These are phyloP conservation scores for Davidsoniella australis DNA, from an alignment of 2,329 filamentous ascomycete genomes.

Conservation along the genomic window DNA sequence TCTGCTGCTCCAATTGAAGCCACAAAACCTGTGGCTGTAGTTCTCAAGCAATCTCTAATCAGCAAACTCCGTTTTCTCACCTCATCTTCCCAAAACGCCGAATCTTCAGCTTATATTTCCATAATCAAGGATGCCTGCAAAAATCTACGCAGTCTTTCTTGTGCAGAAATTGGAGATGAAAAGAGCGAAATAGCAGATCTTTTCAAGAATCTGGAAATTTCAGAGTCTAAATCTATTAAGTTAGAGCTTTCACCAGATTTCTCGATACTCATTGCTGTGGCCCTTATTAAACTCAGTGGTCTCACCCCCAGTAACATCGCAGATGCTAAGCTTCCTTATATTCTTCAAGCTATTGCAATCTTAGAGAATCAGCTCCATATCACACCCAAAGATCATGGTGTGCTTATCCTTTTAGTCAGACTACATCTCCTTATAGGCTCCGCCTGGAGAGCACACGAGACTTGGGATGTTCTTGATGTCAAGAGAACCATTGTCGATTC, in stretches of 20 bases:
- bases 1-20: slow-evolving; percentile 22
- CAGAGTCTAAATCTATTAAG: slow-evolving; percentile 7
- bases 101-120: slow-evolving; percentile 24
- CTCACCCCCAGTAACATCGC: slow-evolving; percentile 1
- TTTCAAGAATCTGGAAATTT: slow-evolving; percentile 5
- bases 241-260: slow-evolving; percentile 12
- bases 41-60: slow-evolving; percentile 5
- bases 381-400: slow-evolving; percentile 28
- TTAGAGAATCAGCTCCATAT: slow-evolving; percentile 31
- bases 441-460: slow-evolving; percentile 26
- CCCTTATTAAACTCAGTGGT: slow-evolving; percentile 8
- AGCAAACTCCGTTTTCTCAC: slow-evolving; percentile 20
- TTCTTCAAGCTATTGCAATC: slow-evolving; percentile 32
- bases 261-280: slow-evolving; percentile 10
- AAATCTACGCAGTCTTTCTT: slow-evolving; percentile 5
- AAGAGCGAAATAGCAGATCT: slow-evolving; percentile 12
- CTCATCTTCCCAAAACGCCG: slow-evolving; percentile 30
- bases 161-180: slow-evolving; percentile 4
- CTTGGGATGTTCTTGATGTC: slow-evolving; percentile 35
- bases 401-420: slow-evolving; percentile 33
- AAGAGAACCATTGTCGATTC: slow-evolving; percentile 43
- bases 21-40: slow-evolving; percentile 16
- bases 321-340: slow-evolving; percentile 14
- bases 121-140: slow-evolving; percentile 17
- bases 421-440: slow-evolving; percentile 35